Conservation (phyloP, 2,329 filamentous ascomycete species). For the Plenodomus lindquistii region DNA sequence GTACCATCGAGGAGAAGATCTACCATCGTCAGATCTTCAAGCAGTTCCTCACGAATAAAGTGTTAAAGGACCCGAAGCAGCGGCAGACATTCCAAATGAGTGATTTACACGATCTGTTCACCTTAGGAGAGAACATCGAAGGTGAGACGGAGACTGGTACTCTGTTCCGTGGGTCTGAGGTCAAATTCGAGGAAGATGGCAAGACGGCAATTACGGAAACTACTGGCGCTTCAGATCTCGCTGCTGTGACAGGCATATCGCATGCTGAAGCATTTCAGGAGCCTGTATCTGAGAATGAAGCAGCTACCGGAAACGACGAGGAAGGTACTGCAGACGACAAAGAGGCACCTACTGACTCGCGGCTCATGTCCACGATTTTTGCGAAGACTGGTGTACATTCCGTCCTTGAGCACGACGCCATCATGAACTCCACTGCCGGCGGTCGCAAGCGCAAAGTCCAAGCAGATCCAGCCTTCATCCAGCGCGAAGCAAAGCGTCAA, state of each 20-base stretch:
- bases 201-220: conserved; percentile 24
- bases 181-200: conserved; percentile 57
- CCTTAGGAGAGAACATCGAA: conserved; percentile 66
- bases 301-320: conserved; percentile 18
- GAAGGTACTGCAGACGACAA: conserved; percentile 13
- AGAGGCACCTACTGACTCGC: conserved; percentile 51
- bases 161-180: conserved; percentile 85
- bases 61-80: conserved; percentile 91
- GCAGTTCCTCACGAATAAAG: conserved; percentile 95
- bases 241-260: conserved; percentile 48
- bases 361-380: conserved; percentile 88
- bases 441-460: conserved; percentile 66
- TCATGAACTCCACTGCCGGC: conserved; percentile 58
- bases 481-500: conserved; percentile 78
- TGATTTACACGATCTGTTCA: conserved; percentile 91
- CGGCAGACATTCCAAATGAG: conserved; percentile 86
- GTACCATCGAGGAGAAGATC: conserved; percentile 98
- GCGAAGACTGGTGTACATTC: conserved; percentile 83
- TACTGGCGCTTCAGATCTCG: conserved; percentile 34
- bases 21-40: conserved; percentile 99
- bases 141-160: conserved; percentile 80
- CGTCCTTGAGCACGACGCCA: conserved; percentile 91
- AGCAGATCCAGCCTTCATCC: conserved; percentile 77
- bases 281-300: conserved; percentile 28
- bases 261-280: conserved; percentile 50